Percentiles rank a stretch among this genome's conserved stretches.
Evolutionary conservation across 768 basidiomycete genomes (phyloP).

Genomic region (Mycena latifolia): DNA sequence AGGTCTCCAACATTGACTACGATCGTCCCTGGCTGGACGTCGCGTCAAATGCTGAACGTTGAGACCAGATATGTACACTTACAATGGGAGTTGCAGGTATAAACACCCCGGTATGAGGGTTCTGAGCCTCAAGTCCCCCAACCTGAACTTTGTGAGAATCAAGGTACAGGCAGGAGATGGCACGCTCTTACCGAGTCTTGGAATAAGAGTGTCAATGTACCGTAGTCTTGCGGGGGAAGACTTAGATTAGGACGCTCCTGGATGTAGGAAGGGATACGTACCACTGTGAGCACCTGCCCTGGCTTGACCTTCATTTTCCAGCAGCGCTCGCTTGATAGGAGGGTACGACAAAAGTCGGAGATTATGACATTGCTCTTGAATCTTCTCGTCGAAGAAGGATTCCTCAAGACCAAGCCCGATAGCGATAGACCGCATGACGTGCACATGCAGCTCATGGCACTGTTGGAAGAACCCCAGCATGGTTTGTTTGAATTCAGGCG

Average conservation of each 20-base stretch:
- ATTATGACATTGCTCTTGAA: slow-evolving; percentile 85
- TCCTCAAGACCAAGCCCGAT: slow-evolving; percentile 82
- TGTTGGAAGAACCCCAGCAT: slow-evolving; percentile 80
- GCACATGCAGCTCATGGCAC: slow-evolving; percentile 80
- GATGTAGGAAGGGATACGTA: slow-evolving; percentile 26
- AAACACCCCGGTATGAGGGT: slow-evolving; percentile 80
- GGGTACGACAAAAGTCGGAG: slow-evolving; percentile 87
- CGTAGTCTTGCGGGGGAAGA: slow-evolving; percentile 71
- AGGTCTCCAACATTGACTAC: slow-evolving; percentile 89
- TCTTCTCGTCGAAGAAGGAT: slow-evolving; percentile 79
- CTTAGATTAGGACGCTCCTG: background rate
- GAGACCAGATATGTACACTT: slow-evolving; percentile 39
- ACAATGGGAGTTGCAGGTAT: slow-evolving; percentile 84
- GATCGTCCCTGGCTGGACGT: slow-evolving; percentile 76
- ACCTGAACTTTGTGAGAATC: slow-evolving; percentile 54
- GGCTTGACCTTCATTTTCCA: slow-evolving; percentile 76
- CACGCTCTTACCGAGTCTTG: slow-evolving; percentile 71
- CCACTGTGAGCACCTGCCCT: slow-evolving; percentile 89
- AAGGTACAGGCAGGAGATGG: background rate
- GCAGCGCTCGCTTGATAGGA: slow-evolving; percentile 69
- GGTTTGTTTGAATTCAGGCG: slow-evolving; percentile 75
- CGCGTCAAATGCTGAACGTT: slow-evolving; percentile 9
- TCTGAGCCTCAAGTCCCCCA: slow-evolving; percentile 86
- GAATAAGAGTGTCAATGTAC: slow-evolving; percentile 85
- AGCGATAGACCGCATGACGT: slow-evolving; percentile 90